Percentiles rank a stretch among this genome's conserved stretches.
Conservation (phyloP, 495 filamentous ascomycete genomes). For the Penicillium paxilli region DNA sequence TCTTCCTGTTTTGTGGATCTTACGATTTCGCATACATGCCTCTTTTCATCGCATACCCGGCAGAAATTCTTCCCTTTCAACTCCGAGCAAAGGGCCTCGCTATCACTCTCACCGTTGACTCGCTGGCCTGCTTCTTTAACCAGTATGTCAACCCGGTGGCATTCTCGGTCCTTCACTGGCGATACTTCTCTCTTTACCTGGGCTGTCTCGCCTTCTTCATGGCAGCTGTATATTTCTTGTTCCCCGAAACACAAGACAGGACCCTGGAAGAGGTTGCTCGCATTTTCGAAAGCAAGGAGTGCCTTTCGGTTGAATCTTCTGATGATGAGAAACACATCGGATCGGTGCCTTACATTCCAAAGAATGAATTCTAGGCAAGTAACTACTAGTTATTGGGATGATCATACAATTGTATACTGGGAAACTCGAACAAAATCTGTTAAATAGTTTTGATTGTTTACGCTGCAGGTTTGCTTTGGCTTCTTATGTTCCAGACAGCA, state of each 20-base stretch:
- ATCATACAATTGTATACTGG: neutral
- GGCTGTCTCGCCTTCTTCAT: conserved; percentile 55
- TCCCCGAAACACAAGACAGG: conserved; percentile 59
- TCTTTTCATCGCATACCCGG: conserved; percentile 61
- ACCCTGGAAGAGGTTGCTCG: conserved; percentile 7
- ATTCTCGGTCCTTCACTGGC: conserved; percentile 53
- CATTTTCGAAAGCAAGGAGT: conserved; percentile 3
- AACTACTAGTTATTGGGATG: neutral
- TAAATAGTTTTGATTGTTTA: neutral
- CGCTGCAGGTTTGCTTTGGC: neutral
- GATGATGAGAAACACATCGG: neutral
- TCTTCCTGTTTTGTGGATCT: conserved; percentile 57
- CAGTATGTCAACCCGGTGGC: conserved; percentile 61
- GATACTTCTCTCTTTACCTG: conserved; percentile 63
- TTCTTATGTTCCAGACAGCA: neutral
- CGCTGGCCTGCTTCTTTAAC: conserved; percentile 57
- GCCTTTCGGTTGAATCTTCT: neutral
- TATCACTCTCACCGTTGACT: conserved; percentile 58
- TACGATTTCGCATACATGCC: conserved; percentile 64
- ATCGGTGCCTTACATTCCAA: neutral
- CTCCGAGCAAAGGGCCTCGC: conserved; percentile 72
- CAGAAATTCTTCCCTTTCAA: conserved; percentile 68
- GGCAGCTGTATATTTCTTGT: conserved; percentile 62
- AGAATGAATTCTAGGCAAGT: neutral
- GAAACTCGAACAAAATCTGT: neutral